Evolutionary conservation across 345 rosid genomes (phyloP), one percentile per base, ranked within the genome.

Genomic region (Odontarrhena argentea): DNA sequence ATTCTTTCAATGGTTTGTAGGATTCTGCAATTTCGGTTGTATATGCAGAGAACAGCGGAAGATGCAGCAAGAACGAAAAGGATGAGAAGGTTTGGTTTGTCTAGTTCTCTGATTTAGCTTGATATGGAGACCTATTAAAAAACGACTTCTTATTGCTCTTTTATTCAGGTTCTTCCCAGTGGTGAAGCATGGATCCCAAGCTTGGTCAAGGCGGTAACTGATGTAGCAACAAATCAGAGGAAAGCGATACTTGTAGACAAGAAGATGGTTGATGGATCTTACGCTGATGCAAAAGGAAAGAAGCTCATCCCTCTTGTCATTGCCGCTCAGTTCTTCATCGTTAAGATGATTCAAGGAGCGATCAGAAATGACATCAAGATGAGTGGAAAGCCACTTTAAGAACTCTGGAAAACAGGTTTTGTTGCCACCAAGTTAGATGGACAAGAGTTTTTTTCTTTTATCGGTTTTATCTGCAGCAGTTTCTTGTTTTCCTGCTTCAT

Each of bases 1-100:
- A 13, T 61, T 22, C 60, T 53, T 53, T 38, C 32, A 5, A 71
- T 72, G 58, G 74, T 40, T 45, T 82, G 74, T 60, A 89, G 96
- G 76, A 78, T 25, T 76, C 64, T 67, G 64, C 75, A 44, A 69
- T 86, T 60, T 79, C 78, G 22, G 91, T 81, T 57, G 82, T 82
- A 32, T 82, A 85, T 82, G 88, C 85, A 32, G 96, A 89, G 81
- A 89, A 89, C 74, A 89, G 93, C 42, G 88, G 93, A 63, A 83
- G 91, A 81, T 89, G 96, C 87, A 89, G 70, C 67, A 89, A 86
- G 82, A 89, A 89, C 41, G 96, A 82, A 36, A 68, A 30, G 25
- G 88, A 85, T 32, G 93, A 89, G 76, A 89, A 89, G 93, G 96
- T 86, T 65, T 61, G 44, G 15, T 57, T 38, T 22, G 52, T 63